Conservation (phyloP, 2,329 filamentous ascomycete species). For the Sporothrix pallida region DNA sequence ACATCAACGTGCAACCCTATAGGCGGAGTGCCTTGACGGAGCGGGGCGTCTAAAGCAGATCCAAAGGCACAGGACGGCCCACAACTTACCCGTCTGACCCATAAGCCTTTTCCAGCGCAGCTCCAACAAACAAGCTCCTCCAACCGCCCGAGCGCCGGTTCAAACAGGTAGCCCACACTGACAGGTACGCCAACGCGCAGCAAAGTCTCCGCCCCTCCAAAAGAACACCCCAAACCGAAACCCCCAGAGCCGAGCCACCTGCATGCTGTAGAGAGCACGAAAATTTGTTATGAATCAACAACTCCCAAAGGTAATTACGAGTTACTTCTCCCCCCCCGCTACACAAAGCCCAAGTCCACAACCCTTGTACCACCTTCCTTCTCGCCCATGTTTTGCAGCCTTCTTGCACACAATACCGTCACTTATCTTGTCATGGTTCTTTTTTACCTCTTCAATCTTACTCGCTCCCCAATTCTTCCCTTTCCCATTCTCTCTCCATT, state of each 20-base stretch:
- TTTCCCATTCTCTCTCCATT: conserved; percentile 4
- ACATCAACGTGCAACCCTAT: neutral
- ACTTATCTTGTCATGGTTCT: conserved; percentile 23
- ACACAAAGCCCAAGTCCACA: conserved; percentile 32
- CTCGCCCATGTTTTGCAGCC: conserved; percentile 24
- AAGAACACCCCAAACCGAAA: neutral
- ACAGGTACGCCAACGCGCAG: conserved; percentile 13
- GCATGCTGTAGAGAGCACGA: conserved; percentile 29
- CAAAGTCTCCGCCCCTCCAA: neutral
- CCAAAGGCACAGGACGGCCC: conserved; percentile 20
- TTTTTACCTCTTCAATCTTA: conserved; percentile 22
- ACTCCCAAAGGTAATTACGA: conserved; percentile 51
- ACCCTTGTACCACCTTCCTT: conserved; percentile 34
- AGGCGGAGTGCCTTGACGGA: conserved; percentile 2
- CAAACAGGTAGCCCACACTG: conserved; percentile 27
- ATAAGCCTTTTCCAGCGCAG: neutral
- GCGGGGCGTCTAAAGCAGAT: conserved; percentile 29
- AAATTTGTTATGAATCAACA: conserved; percentile 51
- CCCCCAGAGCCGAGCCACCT: conserved; percentile 30
- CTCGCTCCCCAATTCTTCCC: neutral
- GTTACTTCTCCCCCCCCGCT: conserved; percentile 33
- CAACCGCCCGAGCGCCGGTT: conserved; percentile 1
- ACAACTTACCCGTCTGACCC: conserved; percentile 30
- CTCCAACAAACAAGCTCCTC: conserved; percentile 1
- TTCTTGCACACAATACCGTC: conserved; percentile 21